Percentiles rank a stretch among this genome's conserved stretches.
Evolutionary conservation across 352 stramenopile species (phyloP).

Genomic region (Globisporangium emineosum): DNA sequence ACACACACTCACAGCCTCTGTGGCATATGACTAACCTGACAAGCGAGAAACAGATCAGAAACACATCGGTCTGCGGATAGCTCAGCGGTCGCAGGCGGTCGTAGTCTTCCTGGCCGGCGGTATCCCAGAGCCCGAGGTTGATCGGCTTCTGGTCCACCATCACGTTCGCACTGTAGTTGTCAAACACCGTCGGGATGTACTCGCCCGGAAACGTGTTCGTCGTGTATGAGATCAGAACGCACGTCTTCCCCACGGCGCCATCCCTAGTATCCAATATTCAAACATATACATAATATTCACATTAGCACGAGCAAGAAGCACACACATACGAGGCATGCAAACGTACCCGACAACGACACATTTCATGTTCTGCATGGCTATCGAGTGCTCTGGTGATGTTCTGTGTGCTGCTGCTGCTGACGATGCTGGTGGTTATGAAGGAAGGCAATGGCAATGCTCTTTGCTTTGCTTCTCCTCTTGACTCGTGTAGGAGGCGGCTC

Average conservation of each 20-base stretch:
- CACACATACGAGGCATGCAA: conserved; percentile 11
- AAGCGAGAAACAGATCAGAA: conserved; percentile 96
- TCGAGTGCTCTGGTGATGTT: not conserved
- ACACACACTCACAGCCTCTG: too few relatives aligned
- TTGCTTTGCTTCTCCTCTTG: not conserved
- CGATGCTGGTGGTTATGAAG: not conserved
- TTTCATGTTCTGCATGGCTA: conserved; percentile 94
- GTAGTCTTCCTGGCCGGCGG: conserved; percentile 96
- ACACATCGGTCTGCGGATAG: conserved; percentile 96
- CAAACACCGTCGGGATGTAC: conserved; percentile 96
- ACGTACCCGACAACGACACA: conserved; percentile 89
- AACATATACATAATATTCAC: conserved; percentile 3
- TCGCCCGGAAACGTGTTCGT: conserved; percentile 96
- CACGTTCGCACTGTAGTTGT: conserved; percentile 93
- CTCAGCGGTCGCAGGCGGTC: conserved; percentile 93
- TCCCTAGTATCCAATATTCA: conserved; percentile 71
- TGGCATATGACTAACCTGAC: conserved; percentile 54
- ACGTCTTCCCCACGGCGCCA: conserved; percentile 95
- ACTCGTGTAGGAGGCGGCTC: not conserved
- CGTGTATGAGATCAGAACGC: conserved; percentile 96
- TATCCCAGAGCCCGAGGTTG: conserved; percentile 97
- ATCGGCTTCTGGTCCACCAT: conserved; percentile 94
- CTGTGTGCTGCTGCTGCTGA: not conserved
- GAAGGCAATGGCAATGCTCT: not conserved
- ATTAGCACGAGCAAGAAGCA: conserved; percentile 2